Evolutionary conservation across 805 yeast genomes (phyloP).

Genomic region (Schwanniomyces vanrijiae): DNA sequence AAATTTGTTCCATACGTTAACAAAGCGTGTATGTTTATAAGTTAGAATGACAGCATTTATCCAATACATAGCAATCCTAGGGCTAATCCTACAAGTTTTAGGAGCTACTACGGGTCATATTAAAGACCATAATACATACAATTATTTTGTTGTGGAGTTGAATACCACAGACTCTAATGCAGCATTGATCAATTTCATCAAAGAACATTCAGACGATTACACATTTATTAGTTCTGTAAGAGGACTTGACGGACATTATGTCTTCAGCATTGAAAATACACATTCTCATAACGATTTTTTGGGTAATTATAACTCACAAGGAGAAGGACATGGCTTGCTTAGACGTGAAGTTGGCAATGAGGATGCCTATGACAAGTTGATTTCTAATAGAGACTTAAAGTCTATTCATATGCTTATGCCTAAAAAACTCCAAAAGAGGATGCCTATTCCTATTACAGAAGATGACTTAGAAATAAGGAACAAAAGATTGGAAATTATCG

Average conservation of each 20-base stretch:
- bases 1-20: background rate
- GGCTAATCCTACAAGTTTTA: background rate
- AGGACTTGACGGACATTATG: constrained; percentile 61
- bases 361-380: constrained; percentile 22
- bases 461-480: constrained; percentile 1
- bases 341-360: constrained; percentile 29
- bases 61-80: background rate
- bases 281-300: constrained; percentile 33
- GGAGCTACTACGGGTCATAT: constrained; percentile 10
- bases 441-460: constrained; percentile 48
- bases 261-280: constrained; percentile 56
- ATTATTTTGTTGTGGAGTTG: constrained; percentile 66
- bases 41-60: background rate
- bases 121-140: constrained; percentile 46
- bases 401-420: constrained; percentile 59
- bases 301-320: constrained; percentile 35
- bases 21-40: background rate
- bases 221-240: constrained; percentile 63
- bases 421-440: constrained; percentile 52
- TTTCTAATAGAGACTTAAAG: constrained; percentile 29
- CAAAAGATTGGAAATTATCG: constrained; percentile 28
- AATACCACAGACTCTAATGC: constrained; percentile 23
- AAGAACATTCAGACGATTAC: constrained; percentile 35
- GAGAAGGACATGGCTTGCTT: constrained; percentile 16
- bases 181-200: constrained; percentile 35